Base-by-base conservation (phyloP, 2,329 filamentous ascomycete genomes). In the Nothophaeocryptopus gaeumannii region DNA sequence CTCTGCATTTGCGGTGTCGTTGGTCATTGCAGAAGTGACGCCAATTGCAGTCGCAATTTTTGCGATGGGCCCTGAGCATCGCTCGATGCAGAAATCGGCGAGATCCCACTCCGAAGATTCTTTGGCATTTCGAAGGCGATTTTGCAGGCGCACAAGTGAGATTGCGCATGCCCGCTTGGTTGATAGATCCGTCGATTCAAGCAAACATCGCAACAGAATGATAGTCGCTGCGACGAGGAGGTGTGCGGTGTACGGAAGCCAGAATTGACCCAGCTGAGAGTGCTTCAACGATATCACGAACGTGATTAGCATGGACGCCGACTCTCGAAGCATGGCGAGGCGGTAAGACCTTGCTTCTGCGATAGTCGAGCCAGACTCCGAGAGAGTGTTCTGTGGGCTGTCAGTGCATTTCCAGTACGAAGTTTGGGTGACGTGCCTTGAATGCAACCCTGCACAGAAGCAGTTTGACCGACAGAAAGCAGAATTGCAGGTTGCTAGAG, bases 171-270 rank as follows among this genome's bases (percentile, higher is more conserved):
- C 73, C 29, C 74, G 71, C 8, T 75, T 71, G 12, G 75, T 69
- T 15, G 72, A 69, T 1, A 65, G 58, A 47, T 78, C 74, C 13
- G 71, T 71, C 2, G 77, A 77, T 58, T 80, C 75, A 26, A 80
- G 67, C 2, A 74, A 70, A 61, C 76, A 77, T 35, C 77, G 72
- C 15, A 80, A 70, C 9, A 77, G 70, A 7, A 79, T 71, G 0
- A 75, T 80, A n/a, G 76, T 73, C 5, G 77, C 77, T 13, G 76
- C 77, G 1, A 78, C 78, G 12, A 80, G 68, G 15, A 79, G 69
- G 50, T 79, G 77, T 1, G 76, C 76, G 43, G 75, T 78, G 50
- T 76, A 72, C 70, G 63, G 64, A 1, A 80, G 63, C 77, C 77
- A 80, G 53, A 80, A 79, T 55, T 79, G 76, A 26, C 71, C 65